These are phyloP conservation scores for Candolleomyces aberdarensis DNA, from an alignment of 768 basidiomycete species.

Conservation along the genomic window DNA sequence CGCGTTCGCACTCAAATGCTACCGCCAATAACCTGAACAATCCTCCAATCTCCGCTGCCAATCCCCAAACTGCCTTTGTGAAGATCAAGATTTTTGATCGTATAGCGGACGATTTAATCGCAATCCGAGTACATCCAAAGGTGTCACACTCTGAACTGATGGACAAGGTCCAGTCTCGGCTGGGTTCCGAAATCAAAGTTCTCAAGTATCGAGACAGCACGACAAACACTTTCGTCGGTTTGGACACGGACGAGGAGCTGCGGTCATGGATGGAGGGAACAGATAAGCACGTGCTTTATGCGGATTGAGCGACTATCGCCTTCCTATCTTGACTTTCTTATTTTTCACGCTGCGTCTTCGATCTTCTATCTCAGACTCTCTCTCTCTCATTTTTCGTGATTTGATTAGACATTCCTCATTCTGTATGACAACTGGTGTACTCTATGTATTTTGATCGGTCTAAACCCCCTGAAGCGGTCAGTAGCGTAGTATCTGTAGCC, in stretches of 20 bases:
- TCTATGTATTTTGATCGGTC: constrained; percentile 1
- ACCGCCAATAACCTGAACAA: constrained; percentile 50
- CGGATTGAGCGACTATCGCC: constrained; percentile 46
- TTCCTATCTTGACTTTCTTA: not conserved
- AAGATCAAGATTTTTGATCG: constrained; percentile 99
- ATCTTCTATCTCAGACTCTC: not conserved
- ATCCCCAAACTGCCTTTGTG: constrained; percentile 83
- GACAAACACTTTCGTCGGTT: constrained; percentile 59
- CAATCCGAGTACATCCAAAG: constrained; percentile 92
- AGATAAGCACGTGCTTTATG: constrained; percentile 82
- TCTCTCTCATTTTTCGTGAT: not conserved
- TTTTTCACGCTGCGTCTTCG: not conserved
- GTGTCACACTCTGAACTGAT: constrained; percentile 85
- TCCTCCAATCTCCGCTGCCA: constrained; percentile 73
- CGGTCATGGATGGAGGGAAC: constrained; percentile 73
- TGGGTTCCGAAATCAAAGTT: constrained; percentile 66
- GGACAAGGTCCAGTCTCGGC: constrained; percentile 85
- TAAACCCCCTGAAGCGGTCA: not conserved
- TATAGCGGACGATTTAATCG: constrained; percentile 90
- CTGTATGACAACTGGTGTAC: constrained; percentile 2
- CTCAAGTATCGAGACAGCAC: constrained; percentile 76
- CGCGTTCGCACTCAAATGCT: constrained; percentile 57
- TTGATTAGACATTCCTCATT: not conserved
- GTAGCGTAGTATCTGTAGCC: not conserved
- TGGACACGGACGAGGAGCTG: constrained; percentile 63